phyloP scores from a whole-genome alignment of 805 yeast species.

The Hanseniaspora lindneri region DNA sequence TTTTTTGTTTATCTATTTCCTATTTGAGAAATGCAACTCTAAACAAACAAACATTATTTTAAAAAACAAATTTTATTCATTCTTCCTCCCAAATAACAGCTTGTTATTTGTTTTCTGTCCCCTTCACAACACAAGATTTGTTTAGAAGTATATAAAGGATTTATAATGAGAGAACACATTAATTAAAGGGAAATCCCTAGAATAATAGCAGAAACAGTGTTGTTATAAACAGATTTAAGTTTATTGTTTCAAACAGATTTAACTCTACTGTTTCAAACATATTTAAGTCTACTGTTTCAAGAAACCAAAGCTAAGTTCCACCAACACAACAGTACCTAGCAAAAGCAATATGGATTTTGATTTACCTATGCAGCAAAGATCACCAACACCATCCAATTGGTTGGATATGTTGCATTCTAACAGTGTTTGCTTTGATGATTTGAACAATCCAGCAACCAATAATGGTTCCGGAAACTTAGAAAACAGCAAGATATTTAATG shows the following conservation, averaged over 20 bases:
- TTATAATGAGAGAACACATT: no score
- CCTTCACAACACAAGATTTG: no score
- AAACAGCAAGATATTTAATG: slow-evolving; percentile 4
- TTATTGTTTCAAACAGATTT: no score
- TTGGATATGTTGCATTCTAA: neutral
- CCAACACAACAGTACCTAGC: neutral
- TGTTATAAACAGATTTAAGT: no score
- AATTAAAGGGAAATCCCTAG: no score
- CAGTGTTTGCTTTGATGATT: neutral
- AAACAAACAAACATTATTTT: neutral
- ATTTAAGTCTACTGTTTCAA: no score
- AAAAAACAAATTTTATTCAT: neutral
- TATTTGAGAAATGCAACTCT: neutral
- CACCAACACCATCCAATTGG: neutral
- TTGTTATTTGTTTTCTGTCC: neutral
- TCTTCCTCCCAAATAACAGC: no score
- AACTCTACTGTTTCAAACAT: no score
- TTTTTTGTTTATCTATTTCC: neutral
- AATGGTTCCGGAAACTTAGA: neutral
- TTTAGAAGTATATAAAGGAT: no score
- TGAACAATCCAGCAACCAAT: neutral
- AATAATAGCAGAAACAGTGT: no score
- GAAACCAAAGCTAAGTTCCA: neutral
- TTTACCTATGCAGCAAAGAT: neutral
- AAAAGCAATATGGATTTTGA: neutral